Evolutionary conservation across 2,329 filamentous ascomycete species (phyloP).

Genomic region (Camillea tinctor): DNA sequence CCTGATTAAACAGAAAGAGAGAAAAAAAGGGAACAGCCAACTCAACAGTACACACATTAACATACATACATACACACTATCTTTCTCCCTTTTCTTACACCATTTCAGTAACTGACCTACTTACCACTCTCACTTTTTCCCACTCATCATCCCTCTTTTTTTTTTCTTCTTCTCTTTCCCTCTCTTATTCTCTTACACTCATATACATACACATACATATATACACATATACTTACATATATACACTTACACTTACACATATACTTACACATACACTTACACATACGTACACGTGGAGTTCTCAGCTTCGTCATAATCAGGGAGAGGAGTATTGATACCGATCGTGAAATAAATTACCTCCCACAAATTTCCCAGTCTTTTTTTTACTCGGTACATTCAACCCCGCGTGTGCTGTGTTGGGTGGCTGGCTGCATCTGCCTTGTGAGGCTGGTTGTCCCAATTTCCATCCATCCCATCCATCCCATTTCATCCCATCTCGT

Average conservation of each 20-base stretch:
- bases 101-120: no score
- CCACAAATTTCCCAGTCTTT: slow-evolving; percentile 3
- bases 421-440: slow-evolving; percentile 21
- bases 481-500: slow-evolving; percentile 2
- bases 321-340: not conserved
- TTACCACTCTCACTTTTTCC: slow-evolving; percentile 4
- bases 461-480: slow-evolving; percentile 2
- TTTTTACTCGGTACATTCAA: not conserved
- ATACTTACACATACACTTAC: no score
- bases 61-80: not conserved
- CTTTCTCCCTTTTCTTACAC: not conserved
- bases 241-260: not conserved
- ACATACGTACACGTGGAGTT: not conserved
- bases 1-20: not conserved
- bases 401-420: slow-evolving; percentile 6
- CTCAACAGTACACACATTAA: not conserved
- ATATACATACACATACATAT: not conserved
- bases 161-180: slow-evolving; percentile 1
- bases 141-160: slow-evolving; percentile 4
- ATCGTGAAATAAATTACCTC: not conserved
- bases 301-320: not conserved
- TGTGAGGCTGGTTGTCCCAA: slow-evolving; percentile 16
- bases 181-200: not conserved
- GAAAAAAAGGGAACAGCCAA: not conserved
- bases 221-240: not conserved